phyloP scores from a whole-genome alignment of 2,329 filamentous ascomycete genomes.

The Helotiales sp. region DNA sequence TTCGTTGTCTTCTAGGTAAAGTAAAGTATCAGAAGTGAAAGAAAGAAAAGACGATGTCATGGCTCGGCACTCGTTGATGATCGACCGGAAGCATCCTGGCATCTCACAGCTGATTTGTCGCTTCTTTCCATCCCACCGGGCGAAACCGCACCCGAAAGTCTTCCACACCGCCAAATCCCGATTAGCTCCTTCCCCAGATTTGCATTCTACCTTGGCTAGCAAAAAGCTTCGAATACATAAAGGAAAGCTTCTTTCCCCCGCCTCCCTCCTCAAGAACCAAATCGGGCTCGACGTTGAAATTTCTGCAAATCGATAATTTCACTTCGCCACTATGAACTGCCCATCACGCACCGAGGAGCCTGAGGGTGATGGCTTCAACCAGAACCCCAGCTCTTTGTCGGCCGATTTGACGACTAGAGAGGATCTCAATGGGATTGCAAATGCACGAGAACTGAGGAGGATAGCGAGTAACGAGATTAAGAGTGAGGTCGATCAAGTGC shows the following conservation, averaged over 20 bases:
- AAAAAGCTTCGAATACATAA: background rate
- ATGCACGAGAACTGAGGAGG: constrained; percentile 57
- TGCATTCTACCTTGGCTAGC: background rate
- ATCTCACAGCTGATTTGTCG: constrained; percentile 13
- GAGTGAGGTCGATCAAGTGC: constrained; percentile 30
- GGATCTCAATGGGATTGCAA: constrained; percentile 65
- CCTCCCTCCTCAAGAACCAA: background rate
- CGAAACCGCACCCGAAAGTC: constrained; percentile 13
- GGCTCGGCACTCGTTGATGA: constrained; percentile 9
- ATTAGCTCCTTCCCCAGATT: constrained; percentile 8
- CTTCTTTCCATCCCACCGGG: background rate
- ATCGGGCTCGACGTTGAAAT: background rate
- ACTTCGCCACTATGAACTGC: constrained; percentile 60
- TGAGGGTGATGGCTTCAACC: constrained; percentile 61
- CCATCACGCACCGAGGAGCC: constrained; percentile 65
- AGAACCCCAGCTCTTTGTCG: constrained; percentile 61
- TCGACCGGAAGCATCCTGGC: constrained; percentile 3
- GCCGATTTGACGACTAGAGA: constrained; percentile 65
- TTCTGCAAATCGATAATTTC: background rate
- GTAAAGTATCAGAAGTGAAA: background rate
- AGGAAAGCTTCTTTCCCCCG: constrained; percentile 9
- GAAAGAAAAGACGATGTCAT: background rate
- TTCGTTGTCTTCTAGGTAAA: no score
- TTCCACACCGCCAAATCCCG: constrained; percentile 9
- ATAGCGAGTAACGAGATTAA: constrained; percentile 45